Evolutionary conservation across 2,329 filamentous ascomycete species (phyloP).

Genomic region (Aspergillus ochraceoroseus): DNA sequence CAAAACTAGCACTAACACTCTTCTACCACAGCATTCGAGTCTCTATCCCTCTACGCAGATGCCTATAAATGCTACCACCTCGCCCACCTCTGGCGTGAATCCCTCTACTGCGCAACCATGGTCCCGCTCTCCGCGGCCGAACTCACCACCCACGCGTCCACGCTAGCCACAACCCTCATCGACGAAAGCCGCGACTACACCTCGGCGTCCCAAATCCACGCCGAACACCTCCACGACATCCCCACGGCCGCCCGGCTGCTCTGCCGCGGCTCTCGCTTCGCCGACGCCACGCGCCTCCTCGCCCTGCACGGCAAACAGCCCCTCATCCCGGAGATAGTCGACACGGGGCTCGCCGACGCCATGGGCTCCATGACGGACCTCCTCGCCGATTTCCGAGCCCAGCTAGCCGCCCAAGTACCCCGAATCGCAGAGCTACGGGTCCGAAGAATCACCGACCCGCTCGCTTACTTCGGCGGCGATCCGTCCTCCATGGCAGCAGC

Average conservation of each 20-base stretch:
- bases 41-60: conserved; percentile 64
- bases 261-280: conserved; percentile 82
- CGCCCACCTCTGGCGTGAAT: conserved; percentile 86
- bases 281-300: conserved; percentile 78
- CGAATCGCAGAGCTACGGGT: conserved; percentile 75
- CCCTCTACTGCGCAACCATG: conserved; percentile 71
- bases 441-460: conserved; percentile 76
- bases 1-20: too few relatives aligned
- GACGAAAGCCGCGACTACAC: conserved; percentile 77
- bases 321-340: conserved; percentile 65
- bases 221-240: conserved; percentile 73
- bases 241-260: conserved; percentile 67
- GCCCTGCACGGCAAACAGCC: conserved; percentile 56
- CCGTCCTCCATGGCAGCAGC: conserved; percentile 39
- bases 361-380: conserved; percentile 81
- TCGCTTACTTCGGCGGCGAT: conserved; percentile 84
- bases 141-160: conserved; percentile 63
- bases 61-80: conserved; percentile 80
- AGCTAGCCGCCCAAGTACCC: conserved; percentile 78
- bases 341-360: conserved; percentile 73
- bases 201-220: conserved; percentile 71
- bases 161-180: conserved; percentile 70
- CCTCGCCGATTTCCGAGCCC: conserved; percentile 83
- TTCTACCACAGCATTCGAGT: conserved; percentile 74
- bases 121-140: conserved; percentile 58